Evolutionary conservation across 2,329 filamentous ascomycete species (phyloP), one percentile per base, ranked within the genome.

Genomic region (Claviceps sp.): DNA sequence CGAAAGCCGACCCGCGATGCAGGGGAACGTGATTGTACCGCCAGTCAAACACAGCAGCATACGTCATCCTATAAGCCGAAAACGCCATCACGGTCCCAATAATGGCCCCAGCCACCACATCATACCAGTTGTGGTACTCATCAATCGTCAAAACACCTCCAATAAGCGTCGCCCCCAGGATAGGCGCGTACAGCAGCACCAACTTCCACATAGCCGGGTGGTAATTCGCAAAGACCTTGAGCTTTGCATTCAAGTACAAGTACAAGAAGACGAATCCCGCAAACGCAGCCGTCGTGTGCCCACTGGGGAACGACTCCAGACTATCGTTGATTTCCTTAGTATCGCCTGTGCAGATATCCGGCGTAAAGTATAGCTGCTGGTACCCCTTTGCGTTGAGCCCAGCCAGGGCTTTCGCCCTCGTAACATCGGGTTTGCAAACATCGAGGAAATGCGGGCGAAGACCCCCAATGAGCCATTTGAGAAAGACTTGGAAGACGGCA

Each of bases 141-240:
- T 88, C 81, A 52, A 88, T 86, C 0, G 82, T 86, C 10, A 88
- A 68, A 0, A 82, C 78, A 5, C 84, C 84, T 1, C 77, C 83
- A 44, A 89, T 86, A 2, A 89, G 69, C 2, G 73, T 73, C 0
- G 84, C 84, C 2, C 80, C 82, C 0, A 89, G 76, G 2, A 89
- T 67, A 0, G 85, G 85, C 0, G 78, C 74, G 59, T 84, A 85
- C 24, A 80, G 70, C 16, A 73, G 75, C 37, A 84, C 70, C 13
- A 87, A 67, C 68, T 88, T 88, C 85, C 84, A 88, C 75, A 87
- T 80, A 13, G 80, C 73, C 0, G 85, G 79, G 61, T 87, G 84
- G 63, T 85, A 84, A 70, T 87, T 84, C 56, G 78, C 70, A 59
- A 82, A 87, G 52, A 87, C 77, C 73, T 88, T 89, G 57, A 89